Evolutionary conservation across 1,284 basidiomycete species (phyloP), one percentile per base, ranked within the genome.

Genomic region (Ceratobasidium sp.): DNA sequence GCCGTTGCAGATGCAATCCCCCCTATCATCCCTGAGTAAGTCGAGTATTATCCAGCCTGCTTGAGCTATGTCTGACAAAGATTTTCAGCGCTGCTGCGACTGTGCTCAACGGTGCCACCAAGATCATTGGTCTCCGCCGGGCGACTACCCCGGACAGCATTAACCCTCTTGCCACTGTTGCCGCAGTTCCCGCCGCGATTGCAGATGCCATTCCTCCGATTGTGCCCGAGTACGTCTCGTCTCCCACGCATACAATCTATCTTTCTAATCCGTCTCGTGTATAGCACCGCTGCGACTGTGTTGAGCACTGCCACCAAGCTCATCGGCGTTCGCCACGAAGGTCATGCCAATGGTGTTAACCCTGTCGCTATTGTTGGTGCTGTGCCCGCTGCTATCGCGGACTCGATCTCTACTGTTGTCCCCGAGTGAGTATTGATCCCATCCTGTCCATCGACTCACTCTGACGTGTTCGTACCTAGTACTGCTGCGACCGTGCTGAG

Each of bases 361-460:
- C 64, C 64, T 27, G 57, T n/a, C 30, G 57, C 16, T 38, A 44
- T 27, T 20, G 44, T 38, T 3, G 55, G 69, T 44, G 41, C n/a
- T n/a, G 46, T 60, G 6, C 41, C 70, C 20, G 70, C 57, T 12
- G 70, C 57, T 2, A 33, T 50, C 23, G 70, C 67, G 20, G 67
- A 57, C 20, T 10, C 30, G 16, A 44, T 66, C 30, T 44, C 64
- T 30, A 44, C 64, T 6, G 27, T 48, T 14, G 44, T 66, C 3
- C 64, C 64, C 8, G 64, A 69, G 67, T 52, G 30, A n/a, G 67
- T 52, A n/a, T n/a, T 18, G 54, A 48, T 27, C 33, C 14, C 16
- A 30, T 16, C 27, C 10, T 35, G 27, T 4, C 41, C 35, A 52
- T 62, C 18, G 18, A 20, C 30, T 35, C 55, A 14, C 23, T 8